phyloP scores from a whole-genome alignment of 257 asterid species.

The Linaria vulgaris region DNA sequence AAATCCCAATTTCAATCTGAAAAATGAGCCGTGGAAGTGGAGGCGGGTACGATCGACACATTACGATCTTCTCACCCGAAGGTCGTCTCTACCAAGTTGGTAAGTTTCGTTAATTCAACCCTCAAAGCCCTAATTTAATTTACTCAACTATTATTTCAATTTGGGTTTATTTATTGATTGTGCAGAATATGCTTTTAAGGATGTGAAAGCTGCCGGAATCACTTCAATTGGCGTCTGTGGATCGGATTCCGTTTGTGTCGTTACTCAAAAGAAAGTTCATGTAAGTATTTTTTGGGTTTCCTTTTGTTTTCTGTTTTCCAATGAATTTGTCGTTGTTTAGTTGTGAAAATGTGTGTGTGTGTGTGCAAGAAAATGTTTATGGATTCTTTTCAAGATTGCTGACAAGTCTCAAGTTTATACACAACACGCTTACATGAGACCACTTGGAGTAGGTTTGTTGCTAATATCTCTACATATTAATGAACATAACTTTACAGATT shows the following conservation, averaged over 20 bases:
- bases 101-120: conserved; percentile 47
- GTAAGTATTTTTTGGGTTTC: conserved; percentile 35
- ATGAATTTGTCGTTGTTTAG: not conserved
- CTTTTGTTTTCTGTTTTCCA: no score
- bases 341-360: conserved; percentile 23
- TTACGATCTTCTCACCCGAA: conserved; percentile 99
- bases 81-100: conserved; percentile 99
- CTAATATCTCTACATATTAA: conserved; percentile 13
- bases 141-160: conserved; percentile 5
- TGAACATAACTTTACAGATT: conserved; percentile 7
- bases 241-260: conserved; percentile 91
- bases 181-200: conserved; percentile 75
- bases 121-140: not conserved
- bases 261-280: conserved; percentile 99
- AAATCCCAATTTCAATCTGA: conserved; percentile 23
- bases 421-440: conserved; percentile 99
- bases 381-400: conserved; percentile 77
- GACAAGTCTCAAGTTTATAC: conserved; percentile 99
- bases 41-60: conserved; percentile 99
- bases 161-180: conserved; percentile 17
- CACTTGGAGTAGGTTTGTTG: conserved; percentile 94
- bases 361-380: not conserved
- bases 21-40: conserved; percentile 98
- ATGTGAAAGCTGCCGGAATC: conserved; percentile 88
- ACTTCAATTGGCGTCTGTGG: conserved; percentile 98